Evolutionary conservation across 805 yeast species (phyloP), one percentile per base, ranked within the genome.

Genomic region (Candida incommunis): DNA sequence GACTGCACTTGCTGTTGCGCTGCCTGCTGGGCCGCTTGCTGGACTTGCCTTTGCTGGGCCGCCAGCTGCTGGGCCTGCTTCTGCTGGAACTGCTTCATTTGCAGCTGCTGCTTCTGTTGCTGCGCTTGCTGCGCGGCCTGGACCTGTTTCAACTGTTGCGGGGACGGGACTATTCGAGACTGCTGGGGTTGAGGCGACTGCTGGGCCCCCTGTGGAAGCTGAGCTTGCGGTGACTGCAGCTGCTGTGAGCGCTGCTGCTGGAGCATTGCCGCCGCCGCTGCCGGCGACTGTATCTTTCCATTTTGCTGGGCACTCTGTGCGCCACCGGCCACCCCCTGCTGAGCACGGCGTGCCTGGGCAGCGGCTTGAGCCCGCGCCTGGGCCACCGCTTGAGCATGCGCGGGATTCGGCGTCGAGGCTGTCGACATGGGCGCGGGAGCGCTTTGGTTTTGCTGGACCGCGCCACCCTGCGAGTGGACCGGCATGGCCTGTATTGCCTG

Each of bases 191-290:
- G 56, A 51, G 43, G 54, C 48, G 44, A 51, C 50, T 47, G 58
- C 45, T 31, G 60, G 49, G 42, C 58, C 59, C 53, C 61, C 52
- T 49, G 59, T 53, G 41, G 59, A 43, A 48, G 59, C 55, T 16
- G 57, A 47, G 24, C 44, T 41, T 54, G 55, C 45, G 60, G 63
- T 45, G 60, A 64, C 34, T 45, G 49, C 44, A 47, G 56, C 24
- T 45, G 51, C 46, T 46, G 53, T 15, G 27, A 9, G 26, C 41
- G 50, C 4, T 18, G 49, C 22, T 24, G 46, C 13, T 29, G 31
- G 40, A 23, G 16, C 23, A 26, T 41, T 22, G 20, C 20, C 41
- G 15, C 25, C 7, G 22, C 41, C 18, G 51, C 9, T 35, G 53
- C 27, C 25, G 27, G 16, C 22, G 44, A 7, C 31, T 26, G 25